A percentile compares a stretch with the other conserved stretches of the same genome.
phyloP scores from a whole-genome alignment of 75 land plant genomes.

The Cryptomeria japonica region DNA sequence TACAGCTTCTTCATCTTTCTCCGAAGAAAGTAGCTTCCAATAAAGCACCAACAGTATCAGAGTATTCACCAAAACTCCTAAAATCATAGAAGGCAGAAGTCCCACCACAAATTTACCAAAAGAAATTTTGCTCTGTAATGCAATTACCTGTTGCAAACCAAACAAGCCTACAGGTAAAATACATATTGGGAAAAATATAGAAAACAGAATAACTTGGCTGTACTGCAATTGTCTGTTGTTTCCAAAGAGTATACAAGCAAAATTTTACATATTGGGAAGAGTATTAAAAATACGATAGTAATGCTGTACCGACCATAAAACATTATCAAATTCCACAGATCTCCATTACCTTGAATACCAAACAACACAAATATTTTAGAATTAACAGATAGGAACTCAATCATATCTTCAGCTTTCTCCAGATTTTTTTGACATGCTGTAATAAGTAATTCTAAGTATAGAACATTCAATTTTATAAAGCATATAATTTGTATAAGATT shows the following conservation, averaged over 20 bases:
- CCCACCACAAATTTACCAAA: constrained; percentile 61
- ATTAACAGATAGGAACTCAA: too few relatives aligned
- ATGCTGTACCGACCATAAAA: not conserved
- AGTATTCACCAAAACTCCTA: constrained; percentile 48
- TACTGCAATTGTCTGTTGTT: constrained; percentile 33
- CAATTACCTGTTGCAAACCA: constrained; percentile 21
- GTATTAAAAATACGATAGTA: not conserved
- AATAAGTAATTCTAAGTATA: too few relatives aligned
- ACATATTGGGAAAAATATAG: not conserved
- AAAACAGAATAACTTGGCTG: not conserved
- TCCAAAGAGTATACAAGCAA: not conserved
- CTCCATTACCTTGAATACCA: not conserved
- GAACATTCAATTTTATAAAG: too few relatives aligned
- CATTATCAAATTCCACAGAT: not conserved
- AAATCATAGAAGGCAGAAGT: constrained; percentile 43
- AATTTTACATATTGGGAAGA: not conserved
- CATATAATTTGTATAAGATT: too few relatives aligned
- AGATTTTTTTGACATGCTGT: too few relatives aligned
- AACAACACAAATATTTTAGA: not conserved
- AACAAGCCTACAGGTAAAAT: not conserved
- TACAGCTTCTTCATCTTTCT: constrained; percentile 32
- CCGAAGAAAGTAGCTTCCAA: constrained; percentile 41
- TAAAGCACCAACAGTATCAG: constrained; percentile 37
- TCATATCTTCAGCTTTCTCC: too few relatives aligned
- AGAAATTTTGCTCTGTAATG: constrained; percentile 49